Evolutionary conservation across 768 basidiomycete species (phyloP), one percentile per base, ranked within the genome.

Genomic region (Suillus brevipes): DNA sequence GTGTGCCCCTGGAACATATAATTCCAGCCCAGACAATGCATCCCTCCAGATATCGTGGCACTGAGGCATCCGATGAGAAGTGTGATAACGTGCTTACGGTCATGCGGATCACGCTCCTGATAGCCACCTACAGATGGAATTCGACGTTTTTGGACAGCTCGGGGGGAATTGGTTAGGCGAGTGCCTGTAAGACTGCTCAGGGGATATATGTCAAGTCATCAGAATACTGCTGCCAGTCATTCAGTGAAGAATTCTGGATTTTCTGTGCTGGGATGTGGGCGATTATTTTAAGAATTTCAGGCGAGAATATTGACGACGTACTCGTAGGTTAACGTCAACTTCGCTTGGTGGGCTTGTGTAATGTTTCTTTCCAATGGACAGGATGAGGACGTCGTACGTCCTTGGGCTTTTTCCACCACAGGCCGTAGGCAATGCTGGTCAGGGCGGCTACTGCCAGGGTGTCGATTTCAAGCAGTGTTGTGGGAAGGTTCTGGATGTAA

Each of bases 391-490:
- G 65, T 10, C 66, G 66, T 0, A 81, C 75, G 53, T 76, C 75
- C 16, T 76, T 71, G 0, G 80, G 81, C 67, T 82, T 82, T 31
- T 73, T 43, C 79, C 77, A 81, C 80, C 81, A 81, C 1, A 78
- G 59, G 0, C 62, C 45, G 61, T 78, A 81, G 12, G 72, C 74
- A 28, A 72, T 65, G 12, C 72, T 60, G 25, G 75, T 79, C 38
- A 80, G 67, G 2, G 70, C 43, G 2, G 73, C 74, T 57, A 77
- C 77, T 1, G 74, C 79, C 31, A 80, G 36, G 1, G 80, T 82
- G 2, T 75, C 67, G 14, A 81, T 93, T 52, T 90, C 91, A 10
- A 91, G 91, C 4, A 77, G 71, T 7, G 77, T 78, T 2, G 79
- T 52, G 0, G 74, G 69, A 12, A 81, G 70, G 10, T 62, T 45